Percentiles rank a stretch among this genome's conserved stretches.
phyloP scores from a whole-genome alignment of 805 yeast genomes.

The Ascoidea tarda region DNA sequence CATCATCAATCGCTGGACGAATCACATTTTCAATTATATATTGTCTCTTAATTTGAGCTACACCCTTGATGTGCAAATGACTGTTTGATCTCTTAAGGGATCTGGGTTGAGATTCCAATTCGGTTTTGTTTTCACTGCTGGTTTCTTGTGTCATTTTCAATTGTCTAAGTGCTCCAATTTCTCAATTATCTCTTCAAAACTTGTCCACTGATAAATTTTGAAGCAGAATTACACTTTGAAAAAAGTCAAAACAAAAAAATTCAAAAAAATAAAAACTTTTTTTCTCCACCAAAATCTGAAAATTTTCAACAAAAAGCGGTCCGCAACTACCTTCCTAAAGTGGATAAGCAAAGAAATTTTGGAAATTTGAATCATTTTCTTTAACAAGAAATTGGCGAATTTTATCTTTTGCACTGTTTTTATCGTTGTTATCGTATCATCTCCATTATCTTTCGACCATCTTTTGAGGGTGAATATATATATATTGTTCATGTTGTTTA shows the following conservation, averaged over 20 bases:
- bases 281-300: not conserved
- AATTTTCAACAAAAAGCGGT: not conserved
- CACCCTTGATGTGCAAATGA: constrained; percentile 31
- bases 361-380: too few relatives aligned
- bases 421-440: too few relatives aligned
- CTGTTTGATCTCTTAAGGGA: constrained; percentile 4
- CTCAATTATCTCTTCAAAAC: too few relatives aligned
- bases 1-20: constrained; percentile 6
- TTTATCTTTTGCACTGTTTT: too few relatives aligned
- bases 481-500: too few relatives aligned
- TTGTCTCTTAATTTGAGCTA: constrained; percentile 68
- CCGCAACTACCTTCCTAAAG: constrained; percentile 9
- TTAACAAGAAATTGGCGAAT: too few relatives aligned
- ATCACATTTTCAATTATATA: constrained; percentile 28
- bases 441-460: too few relatives aligned
- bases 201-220: too few relatives aligned
- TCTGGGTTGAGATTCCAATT: not conserved
- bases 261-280: not conserved
- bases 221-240: too few relatives aligned
- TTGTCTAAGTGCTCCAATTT: not conserved
- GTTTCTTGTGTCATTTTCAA: not conserved
- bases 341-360: constrained; percentile 9
- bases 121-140: not conserved
- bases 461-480: too few relatives aligned
- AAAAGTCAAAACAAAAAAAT: not conserved